Percentiles rank a stretch among this genome's conserved stretches.
Evolutionary conservation across 2,329 filamentous ascomycete genomes (phyloP).

Genomic region (Daldinia sp.): DNA sequence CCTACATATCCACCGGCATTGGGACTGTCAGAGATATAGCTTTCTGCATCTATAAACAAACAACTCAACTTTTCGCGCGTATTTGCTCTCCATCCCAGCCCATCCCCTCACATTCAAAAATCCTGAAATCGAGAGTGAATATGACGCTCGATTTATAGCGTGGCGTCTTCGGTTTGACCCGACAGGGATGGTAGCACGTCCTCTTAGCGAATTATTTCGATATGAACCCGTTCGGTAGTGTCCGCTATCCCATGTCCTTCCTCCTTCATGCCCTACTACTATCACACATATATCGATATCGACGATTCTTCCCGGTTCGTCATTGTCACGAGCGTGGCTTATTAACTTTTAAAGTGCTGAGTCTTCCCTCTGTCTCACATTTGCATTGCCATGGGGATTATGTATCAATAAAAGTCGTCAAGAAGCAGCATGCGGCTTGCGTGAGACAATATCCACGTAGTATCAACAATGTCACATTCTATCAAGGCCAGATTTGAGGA

Average conservation of each 20-base stretch:
- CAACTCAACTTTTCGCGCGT: neutral
- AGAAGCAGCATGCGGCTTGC: constrained; percentile 29
- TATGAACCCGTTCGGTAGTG: constrained; percentile 19
- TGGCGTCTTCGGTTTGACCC: neutral
- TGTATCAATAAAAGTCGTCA: constrained; percentile 25
- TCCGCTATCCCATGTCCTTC: neutral
- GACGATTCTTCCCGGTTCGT: constrained; percentile 3
- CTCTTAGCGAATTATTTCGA: constrained; percentile 37
- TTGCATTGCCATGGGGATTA: neutral
- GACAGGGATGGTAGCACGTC: constrained; percentile 38
- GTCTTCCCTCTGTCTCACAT: constrained; percentile 14
- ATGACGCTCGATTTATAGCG: constrained; percentile 29
- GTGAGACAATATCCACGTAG: constrained; percentile 37
- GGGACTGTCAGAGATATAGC: neutral
- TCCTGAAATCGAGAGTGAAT: constrained; percentile 5
- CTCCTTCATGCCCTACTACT: constrained; percentile 8
- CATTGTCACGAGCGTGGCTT: constrained; percentile 23
- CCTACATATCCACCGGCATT: constrained; percentile 9
- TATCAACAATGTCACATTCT: constrained; percentile 39
- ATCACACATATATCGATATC: constrained; percentile 18
- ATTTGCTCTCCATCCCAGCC: neutral
- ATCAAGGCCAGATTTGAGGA: constrained; percentile 33
- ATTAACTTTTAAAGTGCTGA: constrained; percentile 12
- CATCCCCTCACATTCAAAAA: neutral
- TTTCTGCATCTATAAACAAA: constrained; percentile 5